These are phyloP conservation scores for Thermochaetoides dissita DNA, from an alignment of 2,329 filamentous ascomycete species.

Conservation along the genomic window DNA sequence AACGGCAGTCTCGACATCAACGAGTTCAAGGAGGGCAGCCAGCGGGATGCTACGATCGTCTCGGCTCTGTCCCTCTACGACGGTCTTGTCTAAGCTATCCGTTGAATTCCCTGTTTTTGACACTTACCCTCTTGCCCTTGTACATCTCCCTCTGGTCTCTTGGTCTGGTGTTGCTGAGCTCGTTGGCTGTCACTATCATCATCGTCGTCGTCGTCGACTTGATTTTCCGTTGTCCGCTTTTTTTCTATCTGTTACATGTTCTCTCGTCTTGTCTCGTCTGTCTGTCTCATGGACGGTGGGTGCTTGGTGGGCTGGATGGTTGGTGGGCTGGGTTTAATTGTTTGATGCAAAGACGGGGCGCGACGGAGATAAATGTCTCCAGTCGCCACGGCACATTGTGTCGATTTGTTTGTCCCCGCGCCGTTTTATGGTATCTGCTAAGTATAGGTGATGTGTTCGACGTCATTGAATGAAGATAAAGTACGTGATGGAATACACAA, in stretches of 20 bases:
- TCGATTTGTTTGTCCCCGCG: too few species aligned
- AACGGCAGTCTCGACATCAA: constrained; percentile 93
- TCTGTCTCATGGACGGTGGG: too few species aligned
- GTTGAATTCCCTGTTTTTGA: neutral
- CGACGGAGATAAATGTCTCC: too few species aligned
- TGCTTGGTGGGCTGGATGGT: neutral
- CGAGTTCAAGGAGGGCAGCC: constrained; percentile 98
- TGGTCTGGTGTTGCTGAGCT: too few species aligned
- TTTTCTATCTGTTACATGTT: neutral
- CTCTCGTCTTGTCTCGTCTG: neutral
- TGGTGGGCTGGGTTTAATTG: neutral
- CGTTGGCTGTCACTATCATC: too few species aligned
- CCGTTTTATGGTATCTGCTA: too few species aligned
- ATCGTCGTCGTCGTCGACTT: neutral
- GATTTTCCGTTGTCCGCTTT: neutral
- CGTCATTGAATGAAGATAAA: neutral
- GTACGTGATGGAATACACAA: neutral
- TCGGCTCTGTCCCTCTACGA: constrained; percentile 94
- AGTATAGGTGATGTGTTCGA: too few species aligned
- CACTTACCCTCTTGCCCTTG: neutral
- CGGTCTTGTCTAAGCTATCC: constrained; percentile 58
- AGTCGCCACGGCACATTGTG: too few species aligned
- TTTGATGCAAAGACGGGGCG: neutral
- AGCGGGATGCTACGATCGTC: constrained; percentile 96
- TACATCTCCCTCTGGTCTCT: neutral